Evolutionary conservation across 441 rosid species (phyloP).

Genomic region (Macaranga tanarius): DNA sequence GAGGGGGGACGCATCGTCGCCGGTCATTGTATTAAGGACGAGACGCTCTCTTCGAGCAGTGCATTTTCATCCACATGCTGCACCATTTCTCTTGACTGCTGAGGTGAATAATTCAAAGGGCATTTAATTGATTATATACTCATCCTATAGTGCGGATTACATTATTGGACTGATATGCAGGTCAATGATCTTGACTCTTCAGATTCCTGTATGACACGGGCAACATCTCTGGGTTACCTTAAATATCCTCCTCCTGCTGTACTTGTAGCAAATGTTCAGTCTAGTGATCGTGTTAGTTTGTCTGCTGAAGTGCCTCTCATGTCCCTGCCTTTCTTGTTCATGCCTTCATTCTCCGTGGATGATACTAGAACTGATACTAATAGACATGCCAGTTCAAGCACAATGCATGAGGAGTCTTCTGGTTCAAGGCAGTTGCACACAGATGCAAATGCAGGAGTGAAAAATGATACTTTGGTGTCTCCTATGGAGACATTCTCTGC

Average conservation of each 20-base stretch:
- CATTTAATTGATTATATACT: constrained; percentile 26
- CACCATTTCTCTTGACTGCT: constrained; percentile 90
- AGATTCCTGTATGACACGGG: constrained; percentile 74
- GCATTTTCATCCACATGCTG: constrained; percentile 91
- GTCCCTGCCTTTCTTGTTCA: constrained; percentile 48
- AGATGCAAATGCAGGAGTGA: constrained; percentile 51
- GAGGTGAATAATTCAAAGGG: constrained; percentile 57
- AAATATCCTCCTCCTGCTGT: constrained; percentile 82
- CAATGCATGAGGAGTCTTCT: constrained; percentile 41
- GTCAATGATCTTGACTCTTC: constrained; percentile 88
- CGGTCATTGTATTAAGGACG: constrained; percentile 67
- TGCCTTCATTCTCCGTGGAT: constrained; percentile 55
- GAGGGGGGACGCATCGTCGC: constrained; percentile 65
- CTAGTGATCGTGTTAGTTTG: constrained; percentile 48
- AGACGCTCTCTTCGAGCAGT: constrained; percentile 90
- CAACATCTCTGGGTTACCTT: constrained; percentile 73
- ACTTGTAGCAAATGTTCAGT: constrained; percentile 53
- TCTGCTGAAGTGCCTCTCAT: constrained; percentile 59
- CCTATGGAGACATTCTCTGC: constrained; percentile 48
- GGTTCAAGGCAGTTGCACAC: constrained; percentile 47
- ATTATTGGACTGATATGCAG: constrained; percentile 63
- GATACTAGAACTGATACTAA: constrained; percentile 46
- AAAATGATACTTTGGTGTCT: constrained; percentile 41
- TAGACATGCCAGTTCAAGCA: constrained; percentile 42
- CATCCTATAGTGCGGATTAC: constrained; percentile 35